A percentile compares a stretch with the other conserved stretches of the same genome.
Conservation (phyloP, 768 basidiomycete species). For the Trametes cinnabarina region DNA sequence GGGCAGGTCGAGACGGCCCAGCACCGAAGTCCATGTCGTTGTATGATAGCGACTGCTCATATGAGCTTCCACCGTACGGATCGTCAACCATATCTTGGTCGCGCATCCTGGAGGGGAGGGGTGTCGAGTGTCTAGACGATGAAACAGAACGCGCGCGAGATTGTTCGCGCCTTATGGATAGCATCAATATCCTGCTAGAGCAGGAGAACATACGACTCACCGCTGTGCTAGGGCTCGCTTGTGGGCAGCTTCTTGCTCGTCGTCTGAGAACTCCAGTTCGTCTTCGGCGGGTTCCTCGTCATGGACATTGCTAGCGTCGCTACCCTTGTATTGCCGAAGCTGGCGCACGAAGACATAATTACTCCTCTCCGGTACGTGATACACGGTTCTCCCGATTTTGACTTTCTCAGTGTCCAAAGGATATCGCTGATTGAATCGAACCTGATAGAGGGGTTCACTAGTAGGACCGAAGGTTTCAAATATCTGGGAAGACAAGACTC, state of each 20-base stretch:
- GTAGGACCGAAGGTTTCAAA: slow-evolving; percentile 97
- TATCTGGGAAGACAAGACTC: slow-evolving; percentile 32
- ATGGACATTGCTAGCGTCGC: slow-evolving; percentile 91
- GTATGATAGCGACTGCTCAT: slow-evolving; percentile 61
- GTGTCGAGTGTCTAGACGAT: slow-evolving; percentile 56
- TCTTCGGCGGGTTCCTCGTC: slow-evolving; percentile 92
- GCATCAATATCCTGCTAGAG: neutral
- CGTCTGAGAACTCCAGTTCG: slow-evolving; percentile 93
- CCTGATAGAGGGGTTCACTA: slow-evolving; percentile 82
- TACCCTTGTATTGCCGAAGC: slow-evolving; percentile 72
- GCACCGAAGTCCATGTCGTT: slow-evolving; percentile 61
- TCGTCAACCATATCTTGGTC: slow-evolving; percentile 56
- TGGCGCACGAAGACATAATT: slow-evolving; percentile 79
- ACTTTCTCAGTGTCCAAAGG: slow-evolving; percentile 60
- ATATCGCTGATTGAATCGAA: slow-evolving; percentile 71
- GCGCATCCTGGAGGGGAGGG: slow-evolving; percentile 50
- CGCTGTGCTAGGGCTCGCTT: slow-evolving; percentile 55
- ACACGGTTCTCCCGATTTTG: slow-evolving; percentile 61
- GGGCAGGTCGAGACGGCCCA: slow-evolving; percentile 60
- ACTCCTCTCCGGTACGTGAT: slow-evolving; percentile 78
- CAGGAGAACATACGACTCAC: neutral
- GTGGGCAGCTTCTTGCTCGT: slow-evolving; percentile 82
- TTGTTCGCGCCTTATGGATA: slow-evolving; percentile 45
- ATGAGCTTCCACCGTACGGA: slow-evolving; percentile 56
- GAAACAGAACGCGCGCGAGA: slow-evolving; percentile 46